Evolutionary conservation across 2,329 filamentous ascomycete genomes (phyloP).

Genomic region (Cercospora berteroae): DNA sequence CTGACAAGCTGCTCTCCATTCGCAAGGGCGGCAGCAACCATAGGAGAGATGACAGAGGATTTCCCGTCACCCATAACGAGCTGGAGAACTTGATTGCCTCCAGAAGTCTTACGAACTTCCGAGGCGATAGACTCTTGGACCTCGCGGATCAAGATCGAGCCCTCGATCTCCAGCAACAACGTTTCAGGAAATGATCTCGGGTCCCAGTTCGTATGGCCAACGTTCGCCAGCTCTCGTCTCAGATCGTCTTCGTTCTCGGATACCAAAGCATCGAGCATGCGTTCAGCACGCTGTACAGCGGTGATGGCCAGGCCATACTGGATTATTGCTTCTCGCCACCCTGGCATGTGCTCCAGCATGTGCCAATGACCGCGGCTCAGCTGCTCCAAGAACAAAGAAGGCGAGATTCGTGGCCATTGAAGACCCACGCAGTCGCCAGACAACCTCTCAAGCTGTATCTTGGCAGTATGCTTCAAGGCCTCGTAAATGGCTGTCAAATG

Average conservation of each 20-base stretch:
- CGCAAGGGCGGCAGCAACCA: slow-evolving; percentile 52
- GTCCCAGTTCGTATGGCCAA: slow-evolving; percentile 57
- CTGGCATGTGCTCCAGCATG: background rate
- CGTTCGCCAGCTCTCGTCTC: slow-evolving; percentile 48
- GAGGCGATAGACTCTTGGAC: slow-evolving; percentile 62
- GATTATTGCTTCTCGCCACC: slow-evolving; percentile 37
- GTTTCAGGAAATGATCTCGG: slow-evolving; percentile 57
- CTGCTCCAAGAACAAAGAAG: slow-evolving; percentile 8
- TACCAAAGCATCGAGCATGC: slow-evolving; percentile 37
- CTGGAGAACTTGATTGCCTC: slow-evolving; percentile 57
- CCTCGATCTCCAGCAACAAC: slow-evolving; percentile 65
- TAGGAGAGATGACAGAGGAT: slow-evolving; percentile 66
- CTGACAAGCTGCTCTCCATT: slow-evolving; percentile 49
- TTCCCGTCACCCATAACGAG: slow-evolving; percentile 73
- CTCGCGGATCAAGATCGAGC: slow-evolving; percentile 59
- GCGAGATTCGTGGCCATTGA: slow-evolving; percentile 12
- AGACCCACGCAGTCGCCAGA: slow-evolving; percentile 3
- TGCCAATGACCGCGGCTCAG: slow-evolving; percentile 1
- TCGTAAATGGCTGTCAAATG: background rate
- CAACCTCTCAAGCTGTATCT: background rate
- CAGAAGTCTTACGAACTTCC: slow-evolving; percentile 55
- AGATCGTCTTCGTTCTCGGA: slow-evolving; percentile 24
- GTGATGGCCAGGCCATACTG: slow-evolving; percentile 47
- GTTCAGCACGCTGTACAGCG: slow-evolving; percentile 45
- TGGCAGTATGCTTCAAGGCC: background rate